A percentile compares a stretch with the other conserved stretches of the same genome.
phyloP scores from a whole-genome alignment of 164 flowering plant genomes.

The Stephania japonica region DNA sequence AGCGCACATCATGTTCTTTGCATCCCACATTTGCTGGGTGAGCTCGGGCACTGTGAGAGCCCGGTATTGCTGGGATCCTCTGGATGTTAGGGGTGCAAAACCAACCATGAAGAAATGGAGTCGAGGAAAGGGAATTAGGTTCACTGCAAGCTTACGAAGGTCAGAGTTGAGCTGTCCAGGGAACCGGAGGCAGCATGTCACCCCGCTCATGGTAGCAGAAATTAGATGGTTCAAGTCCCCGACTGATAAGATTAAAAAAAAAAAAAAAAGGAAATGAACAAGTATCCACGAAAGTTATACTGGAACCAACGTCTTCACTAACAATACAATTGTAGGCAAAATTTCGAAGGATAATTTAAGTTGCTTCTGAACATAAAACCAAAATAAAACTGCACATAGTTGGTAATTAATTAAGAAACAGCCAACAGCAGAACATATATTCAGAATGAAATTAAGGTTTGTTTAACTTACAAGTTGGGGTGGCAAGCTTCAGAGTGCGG shows the following conservation, averaged over 20 bases:
- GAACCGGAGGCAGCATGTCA: constrained; percentile 1
- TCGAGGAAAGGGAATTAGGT: background rate
- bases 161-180: background rate
- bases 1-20: constrained; percentile 1
- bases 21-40: background rate
- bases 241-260: background rate
- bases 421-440: background rate
- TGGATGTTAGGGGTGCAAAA: constrained; percentile 2
- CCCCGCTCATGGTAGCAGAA: background rate
- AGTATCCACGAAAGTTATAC: background rate
- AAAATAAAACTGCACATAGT: background rate
- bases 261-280: background rate
- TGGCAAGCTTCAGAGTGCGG: background rate
- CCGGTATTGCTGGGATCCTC: constrained; percentile 3
- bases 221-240: background rate
- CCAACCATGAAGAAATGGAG: constrained; percentile 1
- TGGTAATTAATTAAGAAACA: background rate
- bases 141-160: background rate
- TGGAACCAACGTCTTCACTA: background rate
- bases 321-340: background rate
- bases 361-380: background rate
- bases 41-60: background rate
- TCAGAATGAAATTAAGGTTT: background rate
- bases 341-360: background rate
- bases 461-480: constrained; percentile 1